phyloP scores from a whole-genome alignment of 371 early-diverging fungal species.

The Syncephalastrum contaminatum region DNA sequence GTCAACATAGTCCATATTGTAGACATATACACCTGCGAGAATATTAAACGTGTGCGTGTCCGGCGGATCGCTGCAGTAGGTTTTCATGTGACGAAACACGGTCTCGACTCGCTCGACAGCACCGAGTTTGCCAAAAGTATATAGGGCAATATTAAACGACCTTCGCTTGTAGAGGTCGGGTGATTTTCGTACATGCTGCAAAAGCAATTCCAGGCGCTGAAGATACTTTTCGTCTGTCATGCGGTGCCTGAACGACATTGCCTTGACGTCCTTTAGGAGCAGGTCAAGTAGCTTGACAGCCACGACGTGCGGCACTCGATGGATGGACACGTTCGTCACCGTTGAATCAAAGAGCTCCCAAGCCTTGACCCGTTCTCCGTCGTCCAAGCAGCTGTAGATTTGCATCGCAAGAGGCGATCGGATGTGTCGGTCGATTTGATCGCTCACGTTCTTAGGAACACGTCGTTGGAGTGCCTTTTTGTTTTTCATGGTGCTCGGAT shows the following conservation, averaged over 20 bases:
- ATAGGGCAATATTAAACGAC: conserved; percentile 25
- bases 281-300: conserved; percentile 16
- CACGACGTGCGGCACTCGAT: conserved; percentile 9
- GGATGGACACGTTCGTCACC: conserved; percentile 5
- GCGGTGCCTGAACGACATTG: conserved; percentile 9
- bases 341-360: conserved; percentile 28
- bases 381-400: conserved; percentile 21
- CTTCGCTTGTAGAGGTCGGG: conserved; percentile 16
- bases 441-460: conserved; percentile 26
- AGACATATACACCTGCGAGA: conserved; percentile 29
- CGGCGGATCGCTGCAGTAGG: conserved; percentile 18
- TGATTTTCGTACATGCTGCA: conserved; percentile 12
- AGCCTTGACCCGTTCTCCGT: conserved; percentile 17
- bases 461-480: conserved; percentile 18
- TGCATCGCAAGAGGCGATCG: conserved; percentile 21
- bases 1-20: conserved; percentile 21
- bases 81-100: conserved; percentile 22
- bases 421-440: conserved; percentile 23
- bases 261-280: conserved; percentile 16
- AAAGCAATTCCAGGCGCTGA: conserved; percentile 21
- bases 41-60: conserved; percentile 25
- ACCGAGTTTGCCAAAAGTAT: conserved; percentile 28
- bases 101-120: conserved; percentile 27
- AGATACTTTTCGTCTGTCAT: conserved; percentile 17
- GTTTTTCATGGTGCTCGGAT: conserved; percentile 6